Conservation (phyloP, 2,329 filamentous ascomycete species). For the Rutstroemia sp. region DNA sequence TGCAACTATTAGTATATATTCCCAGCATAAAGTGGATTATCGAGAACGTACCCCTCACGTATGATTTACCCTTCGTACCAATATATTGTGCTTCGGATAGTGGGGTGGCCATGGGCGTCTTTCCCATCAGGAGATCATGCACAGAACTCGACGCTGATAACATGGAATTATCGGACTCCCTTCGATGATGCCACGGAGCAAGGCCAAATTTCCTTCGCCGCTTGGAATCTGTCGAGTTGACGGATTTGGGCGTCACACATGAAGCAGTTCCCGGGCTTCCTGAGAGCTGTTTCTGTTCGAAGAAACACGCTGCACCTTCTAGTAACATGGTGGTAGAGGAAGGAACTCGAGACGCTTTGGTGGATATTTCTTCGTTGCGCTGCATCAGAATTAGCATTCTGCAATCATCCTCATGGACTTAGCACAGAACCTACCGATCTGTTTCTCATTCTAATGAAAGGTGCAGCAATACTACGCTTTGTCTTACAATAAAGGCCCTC, state of each 20-base stretch:
- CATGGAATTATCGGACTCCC: slow-evolving; percentile 23
- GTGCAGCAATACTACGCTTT: slow-evolving; percentile 16
- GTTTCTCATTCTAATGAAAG: slow-evolving; percentile 9
- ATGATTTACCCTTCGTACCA: slow-evolving; percentile 14
- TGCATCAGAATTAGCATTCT: slow-evolving; percentile 1
- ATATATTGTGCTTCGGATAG: slow-evolving; percentile 11
- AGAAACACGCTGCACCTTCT: slow-evolving; percentile 19
- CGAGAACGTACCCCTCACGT: slow-evolving; percentile 14
- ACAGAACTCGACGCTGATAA: slow-evolving; percentile 27
- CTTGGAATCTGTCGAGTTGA: slow-evolving; percentile 11
- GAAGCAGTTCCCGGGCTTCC: neutral
- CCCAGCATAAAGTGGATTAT: neutral
- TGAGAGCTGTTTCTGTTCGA: slow-evolving; percentile 8
- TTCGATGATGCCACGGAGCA: slow-evolving; percentile 28
- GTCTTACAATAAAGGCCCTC: slow-evolving; percentile 21
- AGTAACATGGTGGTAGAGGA: slow-evolving; percentile 20
- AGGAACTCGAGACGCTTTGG: neutral
- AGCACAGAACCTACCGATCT: slow-evolving; percentile 10
- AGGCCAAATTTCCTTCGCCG: slow-evolving; percentile 20
- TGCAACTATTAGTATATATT: slow-evolving; percentile 1
- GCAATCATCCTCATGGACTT: neutral
- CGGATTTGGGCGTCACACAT: slow-evolving; percentile 1
- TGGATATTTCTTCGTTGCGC: neutral
- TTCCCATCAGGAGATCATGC: slow-evolving; percentile 24
- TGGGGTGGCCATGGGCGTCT: slow-evolving; percentile 24